Evolutionary conservation across 129 eudicot species (phyloP).

Genomic region (Centaurea solstitialis): DNA sequence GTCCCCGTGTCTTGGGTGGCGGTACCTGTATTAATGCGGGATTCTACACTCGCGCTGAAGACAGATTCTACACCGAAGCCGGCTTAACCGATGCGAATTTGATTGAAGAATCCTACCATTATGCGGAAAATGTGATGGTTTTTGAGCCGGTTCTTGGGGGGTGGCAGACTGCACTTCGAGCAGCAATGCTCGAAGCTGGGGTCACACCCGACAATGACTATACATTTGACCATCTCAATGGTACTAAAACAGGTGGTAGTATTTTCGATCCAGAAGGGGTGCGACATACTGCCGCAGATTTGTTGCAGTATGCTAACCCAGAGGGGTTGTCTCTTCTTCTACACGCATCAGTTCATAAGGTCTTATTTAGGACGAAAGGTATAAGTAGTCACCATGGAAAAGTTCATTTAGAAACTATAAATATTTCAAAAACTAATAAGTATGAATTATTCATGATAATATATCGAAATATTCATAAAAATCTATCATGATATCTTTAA

Average conservation of each 20-base stretch:
- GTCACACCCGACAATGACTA: constrained; percentile 60
- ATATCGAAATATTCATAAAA: too few species aligned
- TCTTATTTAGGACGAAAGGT: background rate
- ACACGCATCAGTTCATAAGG: background rate
- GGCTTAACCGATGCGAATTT: constrained; percentile 6
- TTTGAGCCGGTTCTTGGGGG: constrained; percentile 3
- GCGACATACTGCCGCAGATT: constrained; percentile 71
- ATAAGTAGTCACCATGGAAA: too few species aligned
- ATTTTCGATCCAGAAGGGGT: constrained; percentile 49
- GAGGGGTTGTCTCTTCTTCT: background rate
- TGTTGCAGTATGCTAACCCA: constrained; percentile 57
- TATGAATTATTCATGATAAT: too few species aligned
- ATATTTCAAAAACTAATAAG: too few species aligned
- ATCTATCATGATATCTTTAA: too few species aligned
- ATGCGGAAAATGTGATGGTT: background rate
- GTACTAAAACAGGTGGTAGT: constrained; percentile 70
- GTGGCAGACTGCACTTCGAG: constrained; percentile 43
- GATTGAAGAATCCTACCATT: constrained; percentile 48
- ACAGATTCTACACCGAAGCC: background rate
- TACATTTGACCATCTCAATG: constrained; percentile 58
- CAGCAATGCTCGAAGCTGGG: constrained; percentile 59
- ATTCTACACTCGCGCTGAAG: background rate
- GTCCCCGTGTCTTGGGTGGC: constrained; percentile 20
- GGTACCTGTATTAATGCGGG: background rate
- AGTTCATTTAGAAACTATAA: too few species aligned